A percentile compares a stretch with the other conserved stretches of the same genome.
Evolutionary conservation across 495 filamentous ascomycete species (phyloP).

Genomic region (Rusavskia elegans): DNA sequence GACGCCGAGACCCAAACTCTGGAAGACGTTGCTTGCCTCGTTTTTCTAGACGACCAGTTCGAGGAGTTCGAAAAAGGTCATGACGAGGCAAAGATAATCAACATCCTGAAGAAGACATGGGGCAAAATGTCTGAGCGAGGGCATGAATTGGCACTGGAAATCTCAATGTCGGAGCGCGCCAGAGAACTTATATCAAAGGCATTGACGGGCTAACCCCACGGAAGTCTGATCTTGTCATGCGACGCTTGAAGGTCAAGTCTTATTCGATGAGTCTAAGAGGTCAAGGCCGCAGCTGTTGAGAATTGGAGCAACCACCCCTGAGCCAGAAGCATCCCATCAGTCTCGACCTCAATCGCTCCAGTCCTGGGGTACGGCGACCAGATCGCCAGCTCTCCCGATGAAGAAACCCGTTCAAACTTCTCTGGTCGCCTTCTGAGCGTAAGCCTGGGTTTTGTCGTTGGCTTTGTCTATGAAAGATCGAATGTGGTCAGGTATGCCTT

Average conservation of each 20-base stretch:
- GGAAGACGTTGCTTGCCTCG: constrained; percentile 74
- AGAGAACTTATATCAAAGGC: constrained; percentile 47
- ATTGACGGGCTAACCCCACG: constrained; percentile 20
- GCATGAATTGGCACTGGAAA: constrained; percentile 48
- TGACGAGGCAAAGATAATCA: constrained; percentile 59
- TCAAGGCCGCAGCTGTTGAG: too few species aligned
- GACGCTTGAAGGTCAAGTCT: too few species aligned
- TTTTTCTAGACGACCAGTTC: constrained; percentile 75
- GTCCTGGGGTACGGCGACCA: too few species aligned
- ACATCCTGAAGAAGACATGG: constrained; percentile 70
- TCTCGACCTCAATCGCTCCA: too few species aligned
- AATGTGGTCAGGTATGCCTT: constrained; percentile 48
- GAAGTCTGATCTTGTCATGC: neutral
- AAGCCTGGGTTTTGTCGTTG: constrained; percentile 35
- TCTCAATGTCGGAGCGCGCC: constrained; percentile 44
- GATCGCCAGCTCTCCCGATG: neutral
- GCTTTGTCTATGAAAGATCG: constrained; percentile 34
- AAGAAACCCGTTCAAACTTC: neutral
- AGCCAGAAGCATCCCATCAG: too few species aligned
- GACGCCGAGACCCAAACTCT: constrained; percentile 54
- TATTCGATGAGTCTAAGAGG: too few species aligned
- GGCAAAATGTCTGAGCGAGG: constrained; percentile 59
- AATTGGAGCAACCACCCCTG: too few species aligned
- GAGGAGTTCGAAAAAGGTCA: constrained; percentile 53
- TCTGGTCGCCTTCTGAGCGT: constrained; percentile 31